These are phyloP conservation scores for Lophiostoma macrostomum DNA, from an alignment of 495 filamentous ascomycete genomes.

Conservation along the genomic window DNA sequence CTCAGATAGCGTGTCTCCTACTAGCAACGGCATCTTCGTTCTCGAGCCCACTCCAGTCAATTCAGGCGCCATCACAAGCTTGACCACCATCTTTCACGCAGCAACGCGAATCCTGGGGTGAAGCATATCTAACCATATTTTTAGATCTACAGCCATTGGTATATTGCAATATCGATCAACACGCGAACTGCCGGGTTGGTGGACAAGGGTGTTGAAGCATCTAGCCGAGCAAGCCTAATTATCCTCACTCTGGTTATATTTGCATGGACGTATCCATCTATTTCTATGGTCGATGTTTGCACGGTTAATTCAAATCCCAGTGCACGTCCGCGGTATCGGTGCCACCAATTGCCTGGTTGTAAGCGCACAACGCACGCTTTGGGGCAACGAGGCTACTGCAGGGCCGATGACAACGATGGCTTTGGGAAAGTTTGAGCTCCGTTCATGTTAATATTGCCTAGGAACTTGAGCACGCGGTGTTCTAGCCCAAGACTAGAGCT, in stretches of 20 bases:
- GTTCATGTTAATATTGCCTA: slow-evolving; percentile 3
- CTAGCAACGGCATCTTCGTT: not conserved
- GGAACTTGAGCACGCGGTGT: not conserved
- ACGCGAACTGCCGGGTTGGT: slow-evolving; percentile 19
- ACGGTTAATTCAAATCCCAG: slow-evolving; percentile 12
- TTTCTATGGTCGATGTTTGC: not conserved
- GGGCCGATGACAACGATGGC: slow-evolving; percentile 1
- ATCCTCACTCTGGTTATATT: slow-evolving; percentile 28
- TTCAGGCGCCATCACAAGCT: not conserved
- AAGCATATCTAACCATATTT: slow-evolving; percentile 19
- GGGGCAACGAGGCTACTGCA: slow-evolving; percentile 1
- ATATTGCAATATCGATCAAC: slow-evolving; percentile 21
- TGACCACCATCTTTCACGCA: not conserved
- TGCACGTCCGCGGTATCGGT: slow-evolving; percentile 18
- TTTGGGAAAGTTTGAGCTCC: slow-evolving; percentile 2
- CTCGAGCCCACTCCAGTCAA: not conserved
- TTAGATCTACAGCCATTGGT: slow-evolving; percentile 26
- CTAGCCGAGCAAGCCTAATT: slow-evolving; percentile 18
- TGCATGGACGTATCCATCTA: slow-evolving; percentile 7
- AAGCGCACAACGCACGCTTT: slow-evolving; percentile 1
- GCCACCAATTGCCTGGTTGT: slow-evolving; percentile 19
- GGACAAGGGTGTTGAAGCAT: slow-evolving; percentile 17
- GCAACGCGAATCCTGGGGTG: slow-evolving; percentile 11
- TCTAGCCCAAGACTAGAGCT: slow-evolving; percentile 10
- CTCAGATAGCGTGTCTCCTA: not conserved